phyloP scores from a whole-genome alignment of 2,329 filamentous ascomycete genomes.

The Hypoxylon sp. region DNA sequence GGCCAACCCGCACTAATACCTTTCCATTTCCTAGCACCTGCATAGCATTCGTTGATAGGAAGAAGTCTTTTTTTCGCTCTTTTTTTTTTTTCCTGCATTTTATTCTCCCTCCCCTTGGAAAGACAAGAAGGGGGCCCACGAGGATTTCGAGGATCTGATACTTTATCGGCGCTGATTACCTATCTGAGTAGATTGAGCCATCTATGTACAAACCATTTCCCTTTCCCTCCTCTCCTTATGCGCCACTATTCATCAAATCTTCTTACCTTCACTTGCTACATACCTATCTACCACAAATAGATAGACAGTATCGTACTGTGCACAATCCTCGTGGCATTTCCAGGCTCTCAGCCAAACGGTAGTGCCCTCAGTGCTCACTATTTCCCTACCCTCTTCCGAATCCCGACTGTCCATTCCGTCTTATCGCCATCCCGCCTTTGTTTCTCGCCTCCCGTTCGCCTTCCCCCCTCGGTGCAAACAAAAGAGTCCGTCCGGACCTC shows the following conservation, averaged over 20 bases:
- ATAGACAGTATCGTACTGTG: constrained; percentile 37
- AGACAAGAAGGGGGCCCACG: constrained; percentile 14
- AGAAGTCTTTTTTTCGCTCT: constrained; percentile 23
- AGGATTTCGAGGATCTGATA: constrained; percentile 30
- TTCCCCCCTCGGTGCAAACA: constrained; percentile 44
- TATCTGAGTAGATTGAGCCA: constrained; percentile 39
- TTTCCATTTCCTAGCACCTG: constrained; percentile 34
- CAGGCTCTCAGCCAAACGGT: constrained; percentile 16
- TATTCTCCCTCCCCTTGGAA: constrained; percentile 12
- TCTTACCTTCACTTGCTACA: constrained; percentile 3
- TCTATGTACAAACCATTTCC: constrained; percentile 22
- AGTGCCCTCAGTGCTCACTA: constrained; percentile 27
- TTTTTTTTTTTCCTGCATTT: constrained; percentile 13
- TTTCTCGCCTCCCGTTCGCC: constrained; percentile 29
- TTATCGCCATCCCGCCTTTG: constrained; percentile 34
- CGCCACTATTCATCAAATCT: constrained; percentile 28
- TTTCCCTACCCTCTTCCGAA: constrained; percentile 23
- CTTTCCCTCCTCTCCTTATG: constrained; percentile 15
- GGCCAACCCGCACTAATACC: constrained; percentile 41
- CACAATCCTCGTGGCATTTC: constrained; percentile 26
- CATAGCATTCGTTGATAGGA: constrained; percentile 34
- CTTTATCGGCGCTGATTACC: constrained; percentile 41
- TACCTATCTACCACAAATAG: constrained; percentile 10
- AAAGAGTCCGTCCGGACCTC: constrained; percentile 40
- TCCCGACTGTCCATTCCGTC: constrained; percentile 29